These are phyloP conservation scores for Suillus sp. DNA, from an alignment of 768 basidiomycete species.

Conservation along the genomic window DNA sequence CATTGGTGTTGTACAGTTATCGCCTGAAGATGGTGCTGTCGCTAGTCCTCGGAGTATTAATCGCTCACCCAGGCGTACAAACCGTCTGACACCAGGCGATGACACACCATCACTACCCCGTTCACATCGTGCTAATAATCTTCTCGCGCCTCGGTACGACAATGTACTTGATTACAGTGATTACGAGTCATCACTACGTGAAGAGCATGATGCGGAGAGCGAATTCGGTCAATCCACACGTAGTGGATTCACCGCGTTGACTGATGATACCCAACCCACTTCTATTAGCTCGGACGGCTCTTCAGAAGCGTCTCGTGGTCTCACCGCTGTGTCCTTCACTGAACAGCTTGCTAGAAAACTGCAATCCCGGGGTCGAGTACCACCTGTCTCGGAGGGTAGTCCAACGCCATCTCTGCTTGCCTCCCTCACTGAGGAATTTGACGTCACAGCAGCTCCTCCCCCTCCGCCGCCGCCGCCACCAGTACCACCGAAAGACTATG, in stretches of 20 bases:
- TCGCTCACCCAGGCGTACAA: constrained; percentile 64
- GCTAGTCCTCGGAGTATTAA: constrained; percentile 71
- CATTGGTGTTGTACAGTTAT: constrained; percentile 48
- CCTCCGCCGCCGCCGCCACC: constrained; percentile 27
- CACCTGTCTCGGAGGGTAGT: constrained; percentile 41
- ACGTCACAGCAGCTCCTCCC: constrained; percentile 27
- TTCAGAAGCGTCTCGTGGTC: constrained; percentile 37
- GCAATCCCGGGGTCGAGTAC: constrained; percentile 47
- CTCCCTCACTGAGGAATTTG: constrained; percentile 44
- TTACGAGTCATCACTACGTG: constrained; percentile 46
- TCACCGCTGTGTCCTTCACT: constrained; percentile 51
- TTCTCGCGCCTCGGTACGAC: constrained; percentile 46
- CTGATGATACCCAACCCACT: constrained; percentile 58
- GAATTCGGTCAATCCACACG: constrained; percentile 55
- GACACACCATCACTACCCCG: constrained; percentile 44
- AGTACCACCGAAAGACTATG: constrained; percentile 21
- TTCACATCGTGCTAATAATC: constrained; percentile 43
- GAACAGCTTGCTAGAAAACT: constrained; percentile 67
- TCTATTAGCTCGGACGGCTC: constrained; percentile 53
- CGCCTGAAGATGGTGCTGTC: constrained; percentile 57
- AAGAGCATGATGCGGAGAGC: constrained; percentile 55
- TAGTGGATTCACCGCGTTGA: constrained; percentile 33
- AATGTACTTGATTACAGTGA: constrained; percentile 46
- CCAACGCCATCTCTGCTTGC: constrained; percentile 38
- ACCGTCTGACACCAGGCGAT: constrained; percentile 33